Percentiles rank a stretch among this genome's conserved stretches.
These are phyloP conservation scores for Candolleomyces aberdarensis DNA, from an alignment of 768 basidiomycete genomes.

Conservation along the genomic window DNA sequence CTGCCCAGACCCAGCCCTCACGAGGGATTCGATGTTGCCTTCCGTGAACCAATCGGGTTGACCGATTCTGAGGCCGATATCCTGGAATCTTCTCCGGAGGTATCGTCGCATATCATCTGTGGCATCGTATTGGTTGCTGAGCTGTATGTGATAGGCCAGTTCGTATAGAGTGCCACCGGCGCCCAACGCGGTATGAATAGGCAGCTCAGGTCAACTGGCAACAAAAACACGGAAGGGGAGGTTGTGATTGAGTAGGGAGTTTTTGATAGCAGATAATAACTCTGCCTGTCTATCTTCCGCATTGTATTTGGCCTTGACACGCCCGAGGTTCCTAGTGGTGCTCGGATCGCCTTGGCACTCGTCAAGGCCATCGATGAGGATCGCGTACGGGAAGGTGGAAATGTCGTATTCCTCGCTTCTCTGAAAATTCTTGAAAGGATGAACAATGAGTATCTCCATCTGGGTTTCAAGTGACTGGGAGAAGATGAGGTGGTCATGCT, in stretches of 20 bases:
- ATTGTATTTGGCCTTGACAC: no score
- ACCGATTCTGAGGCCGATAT: neutral
- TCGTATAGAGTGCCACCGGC: neutral
- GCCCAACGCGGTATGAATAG: neutral
- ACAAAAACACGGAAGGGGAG: neutral
- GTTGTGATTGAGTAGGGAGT: neutral
- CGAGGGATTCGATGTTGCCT: neutral
- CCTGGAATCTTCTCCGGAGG: neutral
- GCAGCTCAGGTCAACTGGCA: slow-evolving; percentile 1
- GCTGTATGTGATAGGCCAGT: neutral
- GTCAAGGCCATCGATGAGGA: no score
- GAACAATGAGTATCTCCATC: no score
- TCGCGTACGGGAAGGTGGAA: no score
- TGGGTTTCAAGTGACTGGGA: no score
- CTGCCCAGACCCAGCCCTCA: neutral
- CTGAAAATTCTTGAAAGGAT: no score
- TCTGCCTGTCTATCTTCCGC: neutral
- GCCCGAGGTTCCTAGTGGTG: no score
- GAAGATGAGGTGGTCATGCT: no score
- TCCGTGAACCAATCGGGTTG: neutral
- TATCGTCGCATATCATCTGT: neutral
- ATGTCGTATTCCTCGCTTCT: no score
- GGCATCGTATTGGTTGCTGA: neutral
- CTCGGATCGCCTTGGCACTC: no score
- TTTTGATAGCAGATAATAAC: neutral